Percentiles rank a stretch among this genome's conserved stretches.
phyloP scores from a whole-genome alignment of 2,329 filamentous ascomycete genomes.

The Colletotrichum sp. region DNA sequence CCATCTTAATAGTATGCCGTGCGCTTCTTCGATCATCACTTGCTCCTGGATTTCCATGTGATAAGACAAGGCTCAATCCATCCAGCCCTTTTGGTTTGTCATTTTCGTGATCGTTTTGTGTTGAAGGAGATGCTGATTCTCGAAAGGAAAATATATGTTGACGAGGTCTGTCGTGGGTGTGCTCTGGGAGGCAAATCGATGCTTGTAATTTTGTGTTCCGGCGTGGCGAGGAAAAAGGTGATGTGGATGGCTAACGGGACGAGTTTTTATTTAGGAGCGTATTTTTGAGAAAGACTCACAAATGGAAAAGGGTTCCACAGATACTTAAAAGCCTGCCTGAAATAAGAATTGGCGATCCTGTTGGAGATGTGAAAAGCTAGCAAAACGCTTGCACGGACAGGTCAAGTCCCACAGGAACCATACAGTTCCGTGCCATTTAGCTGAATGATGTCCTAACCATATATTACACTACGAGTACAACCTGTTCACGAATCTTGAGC shows the following conservation, averaged over 20 bases:
- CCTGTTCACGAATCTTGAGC: not conserved
- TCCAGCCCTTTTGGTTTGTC: not conserved
- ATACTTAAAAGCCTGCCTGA: not conserved
- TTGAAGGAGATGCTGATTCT: not conserved
- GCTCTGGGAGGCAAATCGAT: not conserved
- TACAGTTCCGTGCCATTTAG: not conserved
- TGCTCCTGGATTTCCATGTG: not conserved
- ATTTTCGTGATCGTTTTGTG: not conserved
- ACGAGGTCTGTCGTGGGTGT: not conserved
- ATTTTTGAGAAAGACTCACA: not conserved
- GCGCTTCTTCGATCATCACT: not conserved
- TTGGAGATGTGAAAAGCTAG: not conserved
- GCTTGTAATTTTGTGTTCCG: not conserved
- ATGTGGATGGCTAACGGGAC: not conserved
- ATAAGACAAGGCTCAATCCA: not conserved
- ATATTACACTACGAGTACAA: not conserved
- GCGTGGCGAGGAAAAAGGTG: not conserved
- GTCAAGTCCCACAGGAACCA: not conserved
- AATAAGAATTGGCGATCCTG: not conserved
- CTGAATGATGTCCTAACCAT: not conserved
- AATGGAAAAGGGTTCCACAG: rapidly evolving
- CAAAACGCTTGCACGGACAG: not conserved
- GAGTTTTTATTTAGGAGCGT: not conserved
- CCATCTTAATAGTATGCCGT: not conserved
- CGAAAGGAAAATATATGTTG: not conserved